Conservation (phyloP, 768 basidiomycete genomes). For the Hydnomerulius pinastri region DNA sequence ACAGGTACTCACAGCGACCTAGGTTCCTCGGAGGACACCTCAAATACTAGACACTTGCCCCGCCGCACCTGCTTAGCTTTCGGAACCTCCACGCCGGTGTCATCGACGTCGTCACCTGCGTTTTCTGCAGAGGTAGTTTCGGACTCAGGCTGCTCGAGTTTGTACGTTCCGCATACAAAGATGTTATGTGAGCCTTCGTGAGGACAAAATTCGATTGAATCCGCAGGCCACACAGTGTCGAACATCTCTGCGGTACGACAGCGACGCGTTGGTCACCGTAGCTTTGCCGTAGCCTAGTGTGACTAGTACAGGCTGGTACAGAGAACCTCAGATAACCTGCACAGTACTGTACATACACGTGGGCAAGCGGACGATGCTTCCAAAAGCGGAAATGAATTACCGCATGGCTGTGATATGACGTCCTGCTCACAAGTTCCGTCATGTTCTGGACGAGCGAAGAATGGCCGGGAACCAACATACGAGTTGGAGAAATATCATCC, state of each 20-base stretch:
- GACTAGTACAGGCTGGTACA: no score
- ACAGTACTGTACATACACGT: no score
- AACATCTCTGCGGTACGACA: conserved; percentile 18
- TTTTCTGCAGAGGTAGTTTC: conserved; percentile 2
- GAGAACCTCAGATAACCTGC: no score
- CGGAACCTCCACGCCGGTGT: not conserved
- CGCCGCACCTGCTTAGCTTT: conserved; percentile 43
- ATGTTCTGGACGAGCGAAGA: conserved; percentile 1
- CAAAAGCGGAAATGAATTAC: no score
- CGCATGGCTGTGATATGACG: not conserved
- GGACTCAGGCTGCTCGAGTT: conserved; percentile 53
- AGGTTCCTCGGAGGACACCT: conserved; percentile 37
- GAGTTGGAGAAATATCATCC: no score
- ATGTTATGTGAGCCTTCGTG: conserved; percentile 56
- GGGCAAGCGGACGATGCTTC: no score
- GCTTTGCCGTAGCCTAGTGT: no score
- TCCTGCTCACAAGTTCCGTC: not conserved
- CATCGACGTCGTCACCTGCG: conserved; percentile 5
- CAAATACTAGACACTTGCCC: conserved; percentile 77
- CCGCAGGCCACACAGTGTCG: conserved; percentile 84
- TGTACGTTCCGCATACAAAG: conserved; percentile 91
- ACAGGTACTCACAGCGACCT: conserved; percentile 36
- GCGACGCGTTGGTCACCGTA: no score
- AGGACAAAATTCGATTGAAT: conserved; percentile 91
- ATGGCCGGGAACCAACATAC: no score